phyloP scores from a whole-genome alignment of 257 asterid species.

The Solanum paucissectum region DNA sequence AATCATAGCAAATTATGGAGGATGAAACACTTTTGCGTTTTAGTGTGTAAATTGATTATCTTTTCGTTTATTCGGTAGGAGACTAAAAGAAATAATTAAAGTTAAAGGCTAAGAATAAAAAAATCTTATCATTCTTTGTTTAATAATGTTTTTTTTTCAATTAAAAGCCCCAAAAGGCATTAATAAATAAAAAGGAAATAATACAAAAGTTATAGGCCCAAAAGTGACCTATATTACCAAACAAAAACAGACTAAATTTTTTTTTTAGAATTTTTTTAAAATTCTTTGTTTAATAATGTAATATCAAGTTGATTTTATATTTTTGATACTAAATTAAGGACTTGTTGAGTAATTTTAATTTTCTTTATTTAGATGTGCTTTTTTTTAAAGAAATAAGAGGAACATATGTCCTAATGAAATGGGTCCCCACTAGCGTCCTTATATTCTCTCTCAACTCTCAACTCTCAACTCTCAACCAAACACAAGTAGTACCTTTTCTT shows the following conservation, averaged over 20 bases:
- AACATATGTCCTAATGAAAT: background rate
- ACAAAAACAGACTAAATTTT: too few relatives aligned
- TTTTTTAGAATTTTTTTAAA: too few relatives aligned
- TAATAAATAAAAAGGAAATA: too few relatives aligned
- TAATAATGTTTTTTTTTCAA: too few relatives aligned
- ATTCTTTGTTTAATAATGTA: background rate
- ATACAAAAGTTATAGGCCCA: too few relatives aligned
- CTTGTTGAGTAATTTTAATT: background rate
- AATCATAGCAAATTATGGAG: background rate
- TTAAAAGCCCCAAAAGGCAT: too few relatives aligned
- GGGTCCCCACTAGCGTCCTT: background rate
- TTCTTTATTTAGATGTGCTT: too few relatives aligned
- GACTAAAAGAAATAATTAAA: background rate
- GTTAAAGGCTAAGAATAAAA: background rate
- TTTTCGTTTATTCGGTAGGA: background rate
- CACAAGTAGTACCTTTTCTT: background rate
- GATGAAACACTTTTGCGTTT: background rate
- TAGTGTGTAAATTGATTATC: background rate
- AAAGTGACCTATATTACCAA: too few relatives aligned
- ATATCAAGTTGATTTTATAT: background rate
- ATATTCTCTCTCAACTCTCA: background rate
- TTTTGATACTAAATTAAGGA: background rate
- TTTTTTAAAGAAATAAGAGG: background rate
- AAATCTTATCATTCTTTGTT: background rate
- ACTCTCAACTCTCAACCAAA: background rate